A percentile compares a stretch with the other conserved stretches of the same genome.
phyloP scores from a whole-genome alignment of 768 basidiomycete genomes.

The Mycena galopus region DNA sequence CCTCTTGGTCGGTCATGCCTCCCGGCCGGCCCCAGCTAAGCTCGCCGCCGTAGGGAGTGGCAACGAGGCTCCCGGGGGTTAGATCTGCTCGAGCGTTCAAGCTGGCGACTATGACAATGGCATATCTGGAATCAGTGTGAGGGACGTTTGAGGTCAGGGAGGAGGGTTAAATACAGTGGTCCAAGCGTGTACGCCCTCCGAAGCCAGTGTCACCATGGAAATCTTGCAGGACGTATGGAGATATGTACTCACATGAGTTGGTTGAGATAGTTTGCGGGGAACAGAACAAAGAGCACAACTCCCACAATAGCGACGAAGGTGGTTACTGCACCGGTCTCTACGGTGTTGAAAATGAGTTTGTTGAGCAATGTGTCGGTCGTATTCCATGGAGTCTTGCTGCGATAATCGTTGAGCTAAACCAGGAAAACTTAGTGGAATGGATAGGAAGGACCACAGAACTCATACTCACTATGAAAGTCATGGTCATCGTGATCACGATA shows the following conservation, averaged over 20 bases:
- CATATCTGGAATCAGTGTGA: background rate
- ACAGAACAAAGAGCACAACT: background rate
- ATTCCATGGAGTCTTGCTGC: background rate
- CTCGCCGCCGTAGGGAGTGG: too few species aligned
- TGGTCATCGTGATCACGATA: background rate
- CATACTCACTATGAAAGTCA: too few species aligned
- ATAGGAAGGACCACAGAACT: background rate
- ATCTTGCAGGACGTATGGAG: background rate
- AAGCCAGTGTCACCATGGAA: background rate
- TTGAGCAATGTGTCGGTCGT: background rate
- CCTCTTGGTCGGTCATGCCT: too few species aligned
- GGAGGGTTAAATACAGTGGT: background rate
- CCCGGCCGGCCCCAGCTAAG: too few species aligned
- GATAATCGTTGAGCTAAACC: background rate
- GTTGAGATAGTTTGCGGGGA: background rate
- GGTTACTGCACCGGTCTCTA: too few species aligned
- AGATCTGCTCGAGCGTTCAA: slow-evolving; percentile 6
- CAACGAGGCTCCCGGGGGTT: too few species aligned
- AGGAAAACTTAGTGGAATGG: background rate
- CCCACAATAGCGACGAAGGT: too few species aligned
- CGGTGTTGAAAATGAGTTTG: too few species aligned
- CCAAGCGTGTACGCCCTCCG: slow-evolving; percentile 2
- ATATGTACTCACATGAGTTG: background rate
- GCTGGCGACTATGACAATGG: background rate
- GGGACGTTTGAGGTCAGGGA: background rate